Conservation (phyloP, 768 basidiomycete species). For the Leccinum sublutescens region DNA sequence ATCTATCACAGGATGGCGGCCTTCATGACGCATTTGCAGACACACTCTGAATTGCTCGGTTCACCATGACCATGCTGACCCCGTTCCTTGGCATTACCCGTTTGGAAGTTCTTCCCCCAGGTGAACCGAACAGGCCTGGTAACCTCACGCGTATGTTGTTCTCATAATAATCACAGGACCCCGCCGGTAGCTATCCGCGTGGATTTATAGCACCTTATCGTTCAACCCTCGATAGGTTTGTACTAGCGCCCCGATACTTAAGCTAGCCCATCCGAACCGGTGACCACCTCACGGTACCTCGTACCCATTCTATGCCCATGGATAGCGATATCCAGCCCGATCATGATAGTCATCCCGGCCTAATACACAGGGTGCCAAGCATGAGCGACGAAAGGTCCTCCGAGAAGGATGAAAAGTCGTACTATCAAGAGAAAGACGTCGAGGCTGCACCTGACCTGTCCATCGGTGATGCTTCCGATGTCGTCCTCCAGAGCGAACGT, state of each 20-base stretch:
- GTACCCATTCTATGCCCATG: constrained; percentile 6
- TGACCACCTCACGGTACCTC: neutral
- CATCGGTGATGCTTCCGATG: constrained; percentile 9
- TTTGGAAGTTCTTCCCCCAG: neutral
- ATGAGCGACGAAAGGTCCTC: constrained; percentile 5
- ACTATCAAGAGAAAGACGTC: constrained; percentile 31
- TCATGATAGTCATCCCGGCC: neutral
- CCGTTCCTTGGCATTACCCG: neutral
- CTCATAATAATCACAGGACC: neutral
- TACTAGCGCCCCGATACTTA: constrained; percentile 1
- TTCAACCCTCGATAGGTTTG: neutral
- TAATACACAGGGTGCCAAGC: neutral
- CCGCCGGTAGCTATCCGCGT: neutral
- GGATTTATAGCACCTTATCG: constrained; percentile 1
- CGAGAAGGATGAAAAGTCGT: constrained; percentile 9
- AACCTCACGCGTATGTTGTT: neutral
- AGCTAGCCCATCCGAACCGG: neutral
- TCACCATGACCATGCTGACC: neutral
- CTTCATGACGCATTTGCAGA: neutral
- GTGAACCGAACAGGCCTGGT: neutral
- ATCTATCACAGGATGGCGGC: neutral
- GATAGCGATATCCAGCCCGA: neutral
- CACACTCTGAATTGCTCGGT: neutral
- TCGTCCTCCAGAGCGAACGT: constrained; percentile 40
- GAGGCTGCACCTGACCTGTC: constrained; percentile 19